phyloP scores from a whole-genome alignment of 176 grass and related monocot genomes.

The Alloteropsis semialata region DNA sequence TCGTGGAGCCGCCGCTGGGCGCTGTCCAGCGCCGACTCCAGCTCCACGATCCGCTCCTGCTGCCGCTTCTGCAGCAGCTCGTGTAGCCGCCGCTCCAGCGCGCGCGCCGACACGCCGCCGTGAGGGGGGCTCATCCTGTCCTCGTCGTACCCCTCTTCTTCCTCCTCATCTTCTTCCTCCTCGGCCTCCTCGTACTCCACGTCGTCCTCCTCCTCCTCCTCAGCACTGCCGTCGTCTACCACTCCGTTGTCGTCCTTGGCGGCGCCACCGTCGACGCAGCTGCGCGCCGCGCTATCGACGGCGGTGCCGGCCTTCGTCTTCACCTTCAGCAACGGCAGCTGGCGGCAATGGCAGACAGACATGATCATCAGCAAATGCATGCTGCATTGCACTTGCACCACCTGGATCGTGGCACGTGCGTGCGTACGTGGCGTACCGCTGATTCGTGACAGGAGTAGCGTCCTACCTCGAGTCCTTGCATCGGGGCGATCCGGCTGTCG shows the following conservation, averaged over 20 bases:
- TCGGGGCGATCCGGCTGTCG: not conserved
- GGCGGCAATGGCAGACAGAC: not conserved
- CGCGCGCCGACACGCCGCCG: slow-evolving; percentile 68
- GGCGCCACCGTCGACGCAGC: slow-evolving; percentile 28
- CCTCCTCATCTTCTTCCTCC: not conserved
- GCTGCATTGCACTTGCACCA: not conserved
- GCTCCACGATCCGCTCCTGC: slow-evolving; percentile 86
- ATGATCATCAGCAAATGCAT: not conserved
- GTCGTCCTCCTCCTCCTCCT: not conserved
- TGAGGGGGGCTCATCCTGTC: slow-evolving; percentile 35
- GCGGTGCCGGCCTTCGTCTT: slow-evolving; percentile 12
- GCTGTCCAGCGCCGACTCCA: slow-evolving; percentile 68
- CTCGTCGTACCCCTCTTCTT: not conserved
- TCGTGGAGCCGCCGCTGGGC: slow-evolving; percentile 67
- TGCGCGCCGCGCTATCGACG: slow-evolving; percentile 24
- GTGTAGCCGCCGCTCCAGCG: slow-evolving; percentile 81
- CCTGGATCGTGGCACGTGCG: not conserved
- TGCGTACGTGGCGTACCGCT: not conserved
- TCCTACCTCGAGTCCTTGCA: slow-evolving; percentile 48
- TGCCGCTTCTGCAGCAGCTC: slow-evolving; percentile 80
- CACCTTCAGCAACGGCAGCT: slow-evolving; percentile 35
- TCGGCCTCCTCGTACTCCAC: slow-evolving; percentile 16
- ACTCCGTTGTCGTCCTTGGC: not conserved
- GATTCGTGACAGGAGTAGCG: not conserved
- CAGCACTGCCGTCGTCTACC: not conserved